Evolutionary conservation across 306 rosid genomes (phyloP), one percentile per base, ranked within the genome.

Genomic region (Dryas alaskensis): DNA sequence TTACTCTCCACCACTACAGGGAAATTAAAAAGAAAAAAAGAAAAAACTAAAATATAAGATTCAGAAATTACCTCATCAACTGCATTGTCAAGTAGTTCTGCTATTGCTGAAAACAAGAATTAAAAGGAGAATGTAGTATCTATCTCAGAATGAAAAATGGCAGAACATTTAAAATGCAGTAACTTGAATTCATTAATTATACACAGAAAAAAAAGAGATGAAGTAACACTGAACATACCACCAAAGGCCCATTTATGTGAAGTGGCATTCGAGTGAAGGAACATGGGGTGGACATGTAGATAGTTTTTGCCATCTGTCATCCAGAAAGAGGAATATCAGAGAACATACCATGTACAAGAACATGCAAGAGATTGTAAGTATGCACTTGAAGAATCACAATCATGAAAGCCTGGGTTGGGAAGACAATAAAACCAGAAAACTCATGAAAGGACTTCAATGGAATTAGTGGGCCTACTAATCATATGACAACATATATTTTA

Each of bases 241-340:
- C 99, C 97, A 86, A 92, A 94, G 66, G 89, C 88, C 99, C 99
- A 94, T 80, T 92, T 94, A 76, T 94, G 99, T 4, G 96, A 94
- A 59, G 99, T 94, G 68, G 99, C 99, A 90, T 94, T 94, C 22
- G 96, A 94, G 82, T 31, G 37, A 60, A 60, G 65, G 65, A 60
- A 60, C 65, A 60, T 60, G 14, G 65, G 65, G 43, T 60, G 65
- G 43, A 60, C 65, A 60, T 60, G 65, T 60, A 60, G 65, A 60
- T 60, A 37, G 45, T 60, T 60, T 31, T 60, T 60, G 43, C 65
- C 65, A 60, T 37, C 65, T 57, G 61, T 8, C 4, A 57, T 52
- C 22, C 60, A 57, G 37, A 19, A 57, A 57, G 39, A 57, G 61
- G 13, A 57, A 54, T 94, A 97, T 54, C 13, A 57, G 8, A 19